Evolutionary conservation across 495 filamentous ascomycete species (phyloP), one percentile per base, ranked within the genome.

Genomic region (Neurospora sp.): DNA sequence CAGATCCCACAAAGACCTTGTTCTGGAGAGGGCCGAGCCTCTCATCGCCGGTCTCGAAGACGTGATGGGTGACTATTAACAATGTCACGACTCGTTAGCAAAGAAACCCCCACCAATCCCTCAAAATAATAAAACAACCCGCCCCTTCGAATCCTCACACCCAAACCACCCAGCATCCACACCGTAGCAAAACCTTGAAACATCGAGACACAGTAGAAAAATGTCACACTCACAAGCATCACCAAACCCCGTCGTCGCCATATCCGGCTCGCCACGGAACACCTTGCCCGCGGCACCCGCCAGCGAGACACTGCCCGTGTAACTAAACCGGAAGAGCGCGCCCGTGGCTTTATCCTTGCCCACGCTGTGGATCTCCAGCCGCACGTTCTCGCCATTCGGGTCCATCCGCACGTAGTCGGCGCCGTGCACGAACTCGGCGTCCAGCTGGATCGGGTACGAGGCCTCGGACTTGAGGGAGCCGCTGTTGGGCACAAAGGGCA

Each of bases 1-100:
- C 88, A 44, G 84, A 81, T 5, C 81, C 87, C 40, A 89, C 87
- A 73, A 85, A 91, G 9, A 86, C 80, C 72, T 88, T 83, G 74
- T 79, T 76, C 72, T 88, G 84, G 40, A 91, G 79, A 4, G 75
- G 83, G 69, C 83, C 87, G 71, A 90, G 81, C 73, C 82, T 83
- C 11, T 83, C 81, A 69, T 79, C 77, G 16, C 87, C 87, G 0
- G 87, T 86, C 80, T 89, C 85, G 74, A 89, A 89, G 11, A 79
- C 78, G n/a, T 87, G 77, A 70, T 86, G 82, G 39, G 83, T 85
- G 76, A 88, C 87, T 89, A 61, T 9, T 10, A 59, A 1, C 18
- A 11, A 39, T 68, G 20, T 9, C 7, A 66, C 7, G 27, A 18
- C 14, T 66, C 22, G 53, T 66, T 11, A 66, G 53, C 27, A 35